phyloP scores from a whole-genome alignment of 257 asterid genomes.

The Solanum pennellii region DNA sequence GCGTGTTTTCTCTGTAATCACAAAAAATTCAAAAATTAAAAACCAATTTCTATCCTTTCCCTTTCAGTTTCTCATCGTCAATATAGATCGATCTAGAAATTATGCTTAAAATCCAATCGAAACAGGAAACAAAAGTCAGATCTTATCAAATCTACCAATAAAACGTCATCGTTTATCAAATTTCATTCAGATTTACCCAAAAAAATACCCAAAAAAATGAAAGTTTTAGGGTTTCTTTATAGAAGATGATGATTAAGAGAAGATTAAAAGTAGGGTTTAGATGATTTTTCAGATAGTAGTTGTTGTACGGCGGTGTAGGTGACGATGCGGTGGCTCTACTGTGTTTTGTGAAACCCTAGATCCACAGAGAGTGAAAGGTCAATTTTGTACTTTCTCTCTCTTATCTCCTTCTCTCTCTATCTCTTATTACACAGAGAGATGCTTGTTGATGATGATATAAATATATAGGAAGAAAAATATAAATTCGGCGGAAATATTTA shows the following conservation, averaged over 20 bases:
- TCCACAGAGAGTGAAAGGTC: slow-evolving; percentile 22
- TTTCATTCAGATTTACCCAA: slow-evolving; percentile 17
- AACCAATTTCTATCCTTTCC: slow-evolving; percentile 2
- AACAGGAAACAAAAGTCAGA: background rate
- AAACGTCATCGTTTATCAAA: background rate
- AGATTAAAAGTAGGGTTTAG: slow-evolving; percentile 15
- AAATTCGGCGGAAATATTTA: background rate
- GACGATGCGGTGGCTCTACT: slow-evolving; percentile 13
- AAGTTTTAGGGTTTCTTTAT: slow-evolving; percentile 20
- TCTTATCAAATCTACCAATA: background rate
- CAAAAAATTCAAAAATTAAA: background rate
- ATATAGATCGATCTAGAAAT: background rate
- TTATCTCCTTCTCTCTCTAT: background rate
- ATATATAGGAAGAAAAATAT: background rate
- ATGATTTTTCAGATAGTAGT: slow-evolving; percentile 6
- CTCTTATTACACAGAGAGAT: background rate
- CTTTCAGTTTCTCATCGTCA: slow-evolving; percentile 15
- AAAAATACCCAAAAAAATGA: background rate
- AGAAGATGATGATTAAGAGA: slow-evolving; percentile 4
- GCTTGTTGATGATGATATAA: background rate
- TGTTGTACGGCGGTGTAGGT: slow-evolving; percentile 3
- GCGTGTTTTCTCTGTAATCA: background rate
- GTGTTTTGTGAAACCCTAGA: slow-evolving; percentile 46
- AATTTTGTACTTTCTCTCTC: background rate
- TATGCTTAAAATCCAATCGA: background rate